Base-by-base conservation (phyloP, 2,329 filamentous ascomycete genomes). In the Boeremia exigua region DNA sequence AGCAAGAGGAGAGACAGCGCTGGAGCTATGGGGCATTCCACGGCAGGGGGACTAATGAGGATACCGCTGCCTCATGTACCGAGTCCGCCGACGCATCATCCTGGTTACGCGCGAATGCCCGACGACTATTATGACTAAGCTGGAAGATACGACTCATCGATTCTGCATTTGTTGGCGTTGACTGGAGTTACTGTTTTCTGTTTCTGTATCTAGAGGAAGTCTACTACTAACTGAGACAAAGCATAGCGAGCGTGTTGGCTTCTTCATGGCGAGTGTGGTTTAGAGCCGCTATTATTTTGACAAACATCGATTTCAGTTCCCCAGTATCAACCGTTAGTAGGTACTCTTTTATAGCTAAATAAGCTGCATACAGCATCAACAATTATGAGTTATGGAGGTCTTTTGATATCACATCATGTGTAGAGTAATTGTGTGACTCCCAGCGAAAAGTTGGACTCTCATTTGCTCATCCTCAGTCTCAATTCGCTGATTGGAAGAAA, bases 61-160 rank as follows among this genome's bases (percentile, higher is more conserved):
- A 69, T 66, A 5, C 69, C 73, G 23, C 73, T 71, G 25, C 64
- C 71, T 15, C 23, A 55, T n/a, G 74, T 70, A 32, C 72, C 74
- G 23, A 72, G 70, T 17, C 74, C 74, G 25, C 74, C 74, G 1
- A 61, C 71, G 14, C 69, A 71, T 33, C 62, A 68, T 43, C 67
- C 65, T 15, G 65, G 64, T 5, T 72, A 66, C 44, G 60, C 62
- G 30, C 60, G 62, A 11, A 69, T 67, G 23, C 66, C 70, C 15
- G 64, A 66, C 7, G 65, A 55, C 3, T 59, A 64, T 19, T 72
- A 68, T 50, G n/a, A 30, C 25, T 32, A n/a, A 45, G 7, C 17
- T 30, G 11, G 11, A 2, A 9, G 37, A 37, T 32, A 48, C 36
- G 34, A 44, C 28, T 42, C 36, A 42, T 25, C 42, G 34, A 52